Evolutionary conservation across 169 alveolate genomes (phyloP).

Genomic region (Eimeria necatrix): DNA sequence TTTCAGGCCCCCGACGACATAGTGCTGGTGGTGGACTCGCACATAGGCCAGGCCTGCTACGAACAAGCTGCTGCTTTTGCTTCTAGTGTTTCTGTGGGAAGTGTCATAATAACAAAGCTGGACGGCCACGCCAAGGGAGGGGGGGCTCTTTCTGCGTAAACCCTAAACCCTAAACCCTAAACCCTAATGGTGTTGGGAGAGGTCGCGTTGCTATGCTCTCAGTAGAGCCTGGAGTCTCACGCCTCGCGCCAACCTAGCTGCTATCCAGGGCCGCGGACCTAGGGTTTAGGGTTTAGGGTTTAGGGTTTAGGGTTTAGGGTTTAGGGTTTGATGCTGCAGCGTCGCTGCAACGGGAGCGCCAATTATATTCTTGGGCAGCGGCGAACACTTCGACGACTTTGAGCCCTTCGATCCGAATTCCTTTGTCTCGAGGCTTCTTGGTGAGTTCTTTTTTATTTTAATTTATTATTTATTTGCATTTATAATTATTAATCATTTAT

Average conservation of each 20-base stretch:
- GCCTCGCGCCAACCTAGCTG: not conserved
- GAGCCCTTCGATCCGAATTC: conserved; percentile 98
- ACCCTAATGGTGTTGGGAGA: no score
- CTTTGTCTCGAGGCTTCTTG: conserved; percentile 98
- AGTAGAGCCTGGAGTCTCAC: not conserved
- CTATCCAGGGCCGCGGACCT: not conserved
- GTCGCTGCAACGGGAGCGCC: conserved; percentile 98
- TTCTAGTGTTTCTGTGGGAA: conserved; percentile 96
- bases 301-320: conserved; percentile 35
- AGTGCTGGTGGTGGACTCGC: conserved; percentile 98
- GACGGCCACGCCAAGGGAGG: conserved; percentile 99
- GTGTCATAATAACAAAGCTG: conserved; percentile 99
- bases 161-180: conserved; percentile 3
- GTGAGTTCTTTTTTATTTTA: conserved; percentile 12
- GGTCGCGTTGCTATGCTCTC: no score
- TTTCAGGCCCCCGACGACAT: conserved; percentile 96
- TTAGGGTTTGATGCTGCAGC: conserved; percentile 79
- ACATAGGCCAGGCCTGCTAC: conserved; percentile 99
- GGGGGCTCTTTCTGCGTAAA: conserved; percentile 99
- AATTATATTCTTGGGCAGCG: conserved; percentile 97
- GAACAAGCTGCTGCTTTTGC: conserved; percentile 99
- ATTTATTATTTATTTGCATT: not conserved
- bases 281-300: conserved; percentile 30
- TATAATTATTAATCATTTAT: not conserved
- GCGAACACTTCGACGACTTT: conserved; percentile 99